Conservation (phyloP, 306 rosid species). For the Psophocarpus tetragonolobus region DNA sequence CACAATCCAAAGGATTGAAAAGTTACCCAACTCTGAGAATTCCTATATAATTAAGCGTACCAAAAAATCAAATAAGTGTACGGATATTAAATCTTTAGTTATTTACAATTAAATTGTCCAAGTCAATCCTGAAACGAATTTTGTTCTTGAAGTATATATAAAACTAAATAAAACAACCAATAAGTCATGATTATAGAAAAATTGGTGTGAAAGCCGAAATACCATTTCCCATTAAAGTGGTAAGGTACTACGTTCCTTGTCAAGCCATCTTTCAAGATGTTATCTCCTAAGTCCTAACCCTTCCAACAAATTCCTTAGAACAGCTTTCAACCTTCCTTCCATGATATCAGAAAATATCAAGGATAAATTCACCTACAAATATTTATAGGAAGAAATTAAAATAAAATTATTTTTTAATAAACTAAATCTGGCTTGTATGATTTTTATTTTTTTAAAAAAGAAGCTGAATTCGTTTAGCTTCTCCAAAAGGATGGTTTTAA, state of each 20-base stretch:
- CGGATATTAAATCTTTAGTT: neutral
- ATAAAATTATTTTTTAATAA: too few relatives aligned
- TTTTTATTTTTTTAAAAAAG: too few relatives aligned
- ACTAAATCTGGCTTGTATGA: too few relatives aligned
- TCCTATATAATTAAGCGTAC: neutral
- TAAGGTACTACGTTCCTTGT: neutral
- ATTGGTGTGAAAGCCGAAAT: neutral
- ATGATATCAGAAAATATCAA: neutral
- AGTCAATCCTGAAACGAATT: neutral
- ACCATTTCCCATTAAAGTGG: neutral
- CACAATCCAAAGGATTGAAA: neutral
- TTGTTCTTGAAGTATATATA: neutral
- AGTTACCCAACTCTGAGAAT: neutral
- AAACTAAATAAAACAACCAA: neutral
- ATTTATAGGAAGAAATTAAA: too few relatives aligned
- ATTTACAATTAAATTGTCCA: neutral
- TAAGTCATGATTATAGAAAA: neutral
- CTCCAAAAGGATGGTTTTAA: too few relatives aligned
- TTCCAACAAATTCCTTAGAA: neutral
- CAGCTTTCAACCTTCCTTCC: neutral
- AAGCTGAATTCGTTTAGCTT: too few relatives aligned
- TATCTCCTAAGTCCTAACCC: neutral
- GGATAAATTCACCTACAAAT: too few relatives aligned
- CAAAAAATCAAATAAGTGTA: neutral
- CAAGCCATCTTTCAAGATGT: neutral